A percentile compares a stretch with the other conserved stretches of the same genome.
Evolutionary conservation across 192 early-diverging fungal genomes (phyloP).

Genomic region (Backusella mclennaniae): DNA sequence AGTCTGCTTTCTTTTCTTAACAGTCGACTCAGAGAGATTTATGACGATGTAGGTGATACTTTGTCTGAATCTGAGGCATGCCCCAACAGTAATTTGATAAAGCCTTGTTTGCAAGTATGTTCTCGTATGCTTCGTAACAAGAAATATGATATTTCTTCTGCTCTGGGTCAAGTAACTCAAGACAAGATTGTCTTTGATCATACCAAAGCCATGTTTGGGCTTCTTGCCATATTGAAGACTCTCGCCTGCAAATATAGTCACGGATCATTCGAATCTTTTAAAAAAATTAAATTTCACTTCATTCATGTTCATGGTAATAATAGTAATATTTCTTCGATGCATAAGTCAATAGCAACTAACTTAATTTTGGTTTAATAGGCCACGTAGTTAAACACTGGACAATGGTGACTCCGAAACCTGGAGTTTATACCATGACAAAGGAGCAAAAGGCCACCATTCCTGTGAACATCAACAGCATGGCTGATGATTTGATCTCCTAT

Average conservation of each 20-base stretch:
- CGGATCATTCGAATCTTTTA: neutral
- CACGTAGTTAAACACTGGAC: neutral
- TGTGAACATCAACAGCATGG: neutral
- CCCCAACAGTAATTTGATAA: conserved; percentile 6
- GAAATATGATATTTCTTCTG: neutral
- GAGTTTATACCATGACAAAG: neutral
- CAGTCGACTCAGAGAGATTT: neutral
- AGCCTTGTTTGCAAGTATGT: neutral
- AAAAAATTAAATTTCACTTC: neutral
- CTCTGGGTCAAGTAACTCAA: neutral
- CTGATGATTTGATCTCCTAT: neutral
- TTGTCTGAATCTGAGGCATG: conserved; percentile 12
- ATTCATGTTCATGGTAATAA: neutral
- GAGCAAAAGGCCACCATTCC: neutral
- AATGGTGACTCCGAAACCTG: neutral
- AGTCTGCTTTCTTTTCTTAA: no score
- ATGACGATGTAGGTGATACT: conserved; percentile 8
- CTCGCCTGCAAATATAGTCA: conserved; percentile 2
- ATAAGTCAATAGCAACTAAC: neutral
- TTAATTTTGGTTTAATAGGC: neutral
- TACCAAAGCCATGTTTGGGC: neutral
- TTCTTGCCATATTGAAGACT: conserved; percentile 4
- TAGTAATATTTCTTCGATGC: neutral
- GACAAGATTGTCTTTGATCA: neutral
- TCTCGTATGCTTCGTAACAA: conserved; percentile 4